phyloP scores from a whole-genome alignment of 495 filamentous ascomycete species.

The Tetracladium setigerum region DNA sequence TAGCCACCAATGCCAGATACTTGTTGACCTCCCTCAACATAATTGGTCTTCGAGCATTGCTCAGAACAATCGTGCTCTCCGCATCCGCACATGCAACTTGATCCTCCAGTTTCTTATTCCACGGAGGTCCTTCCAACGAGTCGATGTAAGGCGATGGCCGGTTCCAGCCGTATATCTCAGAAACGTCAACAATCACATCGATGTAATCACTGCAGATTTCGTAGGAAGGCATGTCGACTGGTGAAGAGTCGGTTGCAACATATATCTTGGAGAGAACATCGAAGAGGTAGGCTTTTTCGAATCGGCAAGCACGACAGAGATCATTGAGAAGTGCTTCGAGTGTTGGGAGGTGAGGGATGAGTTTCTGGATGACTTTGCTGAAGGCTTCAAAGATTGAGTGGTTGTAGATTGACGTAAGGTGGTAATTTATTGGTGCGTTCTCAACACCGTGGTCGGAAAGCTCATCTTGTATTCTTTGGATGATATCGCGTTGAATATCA shows the following conservation, averaged over 20 bases:
- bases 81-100: conserved; percentile 57
- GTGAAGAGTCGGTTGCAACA: conserved; percentile 88
- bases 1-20: conserved; percentile 69
- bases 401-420: conserved; percentile 94
- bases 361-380: conserved; percentile 93
- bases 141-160: conserved; percentile 42
- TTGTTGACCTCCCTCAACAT: conserved; percentile 89
- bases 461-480: conserved; percentile 94
- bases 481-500: conserved; percentile 90
- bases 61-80: conserved; percentile 71
- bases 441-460: conserved; percentile 86
- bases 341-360: conserved; percentile 86
- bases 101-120: conserved; percentile 56
- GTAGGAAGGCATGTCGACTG: conserved; percentile 87
- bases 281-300: conserved; percentile 96
- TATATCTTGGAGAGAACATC: conserved; percentile 97
- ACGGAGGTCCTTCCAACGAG: conserved; percentile 49
- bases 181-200: conserved; percentile 93
- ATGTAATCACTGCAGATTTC: conserved; percentile 98
- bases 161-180: conserved; percentile 85
- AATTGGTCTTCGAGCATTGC: conserved; percentile 70
- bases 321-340: conserved; percentile 89
- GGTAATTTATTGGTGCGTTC: conserved; percentile 85
- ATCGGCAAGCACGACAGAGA: conserved; percentile 78
- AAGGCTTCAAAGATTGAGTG: conserved; percentile 98